Conservation (phyloP, 306 rosid species). For the Carpinus viminea region DNA sequence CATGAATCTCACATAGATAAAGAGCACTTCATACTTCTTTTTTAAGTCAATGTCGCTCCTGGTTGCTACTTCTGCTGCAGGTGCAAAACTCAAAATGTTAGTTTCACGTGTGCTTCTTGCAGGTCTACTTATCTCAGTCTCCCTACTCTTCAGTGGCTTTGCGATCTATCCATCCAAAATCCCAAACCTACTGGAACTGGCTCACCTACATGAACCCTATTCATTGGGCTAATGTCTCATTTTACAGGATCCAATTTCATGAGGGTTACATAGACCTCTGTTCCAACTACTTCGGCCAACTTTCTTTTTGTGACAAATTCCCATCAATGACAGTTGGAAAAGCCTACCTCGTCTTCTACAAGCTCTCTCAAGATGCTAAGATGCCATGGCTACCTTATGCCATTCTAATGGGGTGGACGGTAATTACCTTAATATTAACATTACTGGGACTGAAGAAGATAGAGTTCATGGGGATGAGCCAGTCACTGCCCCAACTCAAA, state of each 20-base stretch:
- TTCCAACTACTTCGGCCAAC: slow-evolving; percentile 1
- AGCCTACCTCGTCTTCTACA: slow-evolving; percentile 6
- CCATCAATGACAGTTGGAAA: slow-evolving; percentile 11
- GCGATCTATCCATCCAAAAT: slow-evolving; percentile 15
- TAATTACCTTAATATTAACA: background rate
- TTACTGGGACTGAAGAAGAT: background rate
- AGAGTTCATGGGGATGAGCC: background rate
- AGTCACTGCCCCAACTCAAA: background rate
- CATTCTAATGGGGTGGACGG: background rate
- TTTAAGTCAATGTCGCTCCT: background rate
- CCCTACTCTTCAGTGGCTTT: slow-evolving; percentile 21
- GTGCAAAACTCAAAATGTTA: background rate
- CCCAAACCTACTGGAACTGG: slow-evolving; percentile 19
- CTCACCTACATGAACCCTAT: background rate
- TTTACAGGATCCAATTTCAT: slow-evolving; percentile 12
- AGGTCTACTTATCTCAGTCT: slow-evolving; percentile 12
- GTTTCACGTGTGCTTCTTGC: background rate
- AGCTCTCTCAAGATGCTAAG: slow-evolving; percentile 3
- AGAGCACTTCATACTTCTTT: background rate
- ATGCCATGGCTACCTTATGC: slow-evolving; percentile 7
- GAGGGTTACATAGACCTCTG: background rate
- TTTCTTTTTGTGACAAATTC: slow-evolving; percentile 7
- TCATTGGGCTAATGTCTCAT: slow-evolving; percentile 22
- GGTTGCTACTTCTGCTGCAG: background rate
- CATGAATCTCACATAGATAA: background rate